Conservation (phyloP, 164 flowering plant genomes). For the Magnolia officinalis region DNA sequence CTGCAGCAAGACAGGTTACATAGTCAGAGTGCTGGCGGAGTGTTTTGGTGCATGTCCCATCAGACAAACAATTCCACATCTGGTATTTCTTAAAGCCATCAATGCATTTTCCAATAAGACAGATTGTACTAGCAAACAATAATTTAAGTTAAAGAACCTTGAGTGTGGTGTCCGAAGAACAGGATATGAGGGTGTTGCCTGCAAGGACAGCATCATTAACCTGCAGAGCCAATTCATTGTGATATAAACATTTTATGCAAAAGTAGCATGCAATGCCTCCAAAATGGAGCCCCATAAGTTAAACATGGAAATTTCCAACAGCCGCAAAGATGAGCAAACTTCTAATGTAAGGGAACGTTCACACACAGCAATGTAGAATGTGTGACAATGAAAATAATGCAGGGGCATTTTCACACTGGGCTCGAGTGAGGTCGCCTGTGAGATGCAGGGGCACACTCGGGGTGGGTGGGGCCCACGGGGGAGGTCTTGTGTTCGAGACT, state of each 20-base stretch:
- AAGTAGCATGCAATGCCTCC: background rate
- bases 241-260: background rate
- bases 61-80: conserved; percentile 88
- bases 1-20: conserved; percentile 90
- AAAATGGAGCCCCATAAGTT: background rate
- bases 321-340: background rate
- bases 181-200: conserved; percentile 84
- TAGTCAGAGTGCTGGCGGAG: conserved; percentile 91
- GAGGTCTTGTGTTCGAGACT: too few relatives aligned
- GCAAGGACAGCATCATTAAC: conserved; percentile 89
- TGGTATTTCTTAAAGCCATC: conserved; percentile 22
- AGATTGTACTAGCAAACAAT: background rate
- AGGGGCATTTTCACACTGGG: too few relatives aligned
- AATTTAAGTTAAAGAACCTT: conserved; percentile 50
- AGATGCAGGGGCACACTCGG: too few relatives aligned
- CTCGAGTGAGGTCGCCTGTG: too few relatives aligned
- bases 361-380: background rate
- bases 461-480: too few relatives aligned
- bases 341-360: background rate
- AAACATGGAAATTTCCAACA: background rate
- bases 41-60: conserved; percentile 77
- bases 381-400: background rate
- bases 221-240: conserved; percentile 42
- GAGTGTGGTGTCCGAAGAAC: conserved; percentile 91
- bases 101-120: background rate